Evolutionary conservation across 139 green algal species (phyloP), one percentile per base, ranked within the genome.

Genomic region (Coelastrella sp.): DNA sequence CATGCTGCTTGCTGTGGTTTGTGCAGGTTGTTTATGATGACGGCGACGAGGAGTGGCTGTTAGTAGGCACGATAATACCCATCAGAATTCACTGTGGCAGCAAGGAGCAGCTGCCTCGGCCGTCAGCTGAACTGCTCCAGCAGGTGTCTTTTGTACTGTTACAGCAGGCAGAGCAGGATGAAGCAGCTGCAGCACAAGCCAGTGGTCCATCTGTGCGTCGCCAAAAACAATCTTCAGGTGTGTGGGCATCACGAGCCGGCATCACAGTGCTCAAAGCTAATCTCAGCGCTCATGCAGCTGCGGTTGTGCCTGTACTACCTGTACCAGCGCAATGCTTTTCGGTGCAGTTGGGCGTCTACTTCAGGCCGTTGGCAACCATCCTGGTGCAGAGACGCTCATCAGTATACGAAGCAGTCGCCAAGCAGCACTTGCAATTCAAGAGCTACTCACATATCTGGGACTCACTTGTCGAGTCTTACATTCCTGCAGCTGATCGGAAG

Each of bases 11-110:
- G 32, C 32, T 47, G 32, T 47, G 32, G 3, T 88, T 7, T 80
- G 66, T 6, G 56, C 76, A 90, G 76, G 59, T 90, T 23, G n/a
- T 19, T 4, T 90, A 90, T 56, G 76, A 90, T 20, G 86, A 90
- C 47, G 86, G 76, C 17, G 86, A 90, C 60, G 76, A 73, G 54
- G 86, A 90, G 64, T 23, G n/a, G 16, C 19, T 75, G n/a, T 5
- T 90, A 5, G 20, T 90, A 32, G 75, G 76, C 47, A 16, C 32
- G 7, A 16, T 16, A 4, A 77, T 80, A n/a, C 76, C 61, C 5
- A 22, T 86, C 22, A 71, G 59, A 23, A 7, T 90, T 10, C 22
- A 8, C 17, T 19, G 75, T 57, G 13, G 7, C 10, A 56, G 23
- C 4, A 61, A 71, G 2, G 76, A 79, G 75, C 23, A 65, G 13